Evolutionary conservation across 1,139 yeast species (phyloP).

Genomic region (Nematodospora anomalae): DNA sequence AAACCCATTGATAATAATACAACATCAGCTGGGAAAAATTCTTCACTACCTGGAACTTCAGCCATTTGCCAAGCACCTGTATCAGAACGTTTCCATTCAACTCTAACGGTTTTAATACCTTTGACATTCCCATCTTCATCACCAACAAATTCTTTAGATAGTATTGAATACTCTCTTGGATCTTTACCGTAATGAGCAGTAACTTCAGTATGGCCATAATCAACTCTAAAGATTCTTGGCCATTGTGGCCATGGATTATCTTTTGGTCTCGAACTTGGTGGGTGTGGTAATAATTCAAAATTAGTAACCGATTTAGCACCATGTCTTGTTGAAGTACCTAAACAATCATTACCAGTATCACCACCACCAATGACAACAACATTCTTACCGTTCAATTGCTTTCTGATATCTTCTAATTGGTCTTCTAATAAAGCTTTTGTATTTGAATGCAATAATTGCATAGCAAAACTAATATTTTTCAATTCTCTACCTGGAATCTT

Average conservation of each 20-base stretch:
- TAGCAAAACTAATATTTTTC: constrained; percentile 89
- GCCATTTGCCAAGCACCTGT: constrained; percentile 99
- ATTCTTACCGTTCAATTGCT: constrained; percentile 75
- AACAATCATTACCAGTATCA: constrained; percentile 99
- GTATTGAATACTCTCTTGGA: constrained; percentile 94
- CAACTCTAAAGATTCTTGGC: constrained; percentile 97
- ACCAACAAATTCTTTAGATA: constrained; percentile 92
- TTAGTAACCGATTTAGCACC: constrained; percentile 95
- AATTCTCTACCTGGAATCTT: constrained; percentile 91
- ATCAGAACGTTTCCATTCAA: constrained; percentile 96
- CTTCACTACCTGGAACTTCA: constrained; percentile 93
- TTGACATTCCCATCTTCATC: constrained; percentile 93
- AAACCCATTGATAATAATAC: constrained; percentile 97
- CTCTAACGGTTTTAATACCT: constrained; percentile 93
- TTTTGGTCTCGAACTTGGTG: constrained; percentile 81
- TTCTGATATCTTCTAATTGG: constrained; percentile 73
- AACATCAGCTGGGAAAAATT: constrained; percentile 90
- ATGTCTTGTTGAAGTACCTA: constrained; percentile 96
- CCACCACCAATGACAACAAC: constrained; percentile 99
- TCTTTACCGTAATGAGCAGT: constrained; percentile 93
- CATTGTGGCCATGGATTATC: constrained; percentile 99
- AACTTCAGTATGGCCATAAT: constrained; percentile 96
- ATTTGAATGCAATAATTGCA: constrained; percentile 86
- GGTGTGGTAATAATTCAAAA: constrained; percentile 92
- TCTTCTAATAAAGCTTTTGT: constrained; percentile 87